Evolutionary conservation across 2,329 filamentous ascomycete genomes (phyloP), one percentile per base, ranked within the genome.

Genomic region (Cercospora zeae-maydis): DNA sequence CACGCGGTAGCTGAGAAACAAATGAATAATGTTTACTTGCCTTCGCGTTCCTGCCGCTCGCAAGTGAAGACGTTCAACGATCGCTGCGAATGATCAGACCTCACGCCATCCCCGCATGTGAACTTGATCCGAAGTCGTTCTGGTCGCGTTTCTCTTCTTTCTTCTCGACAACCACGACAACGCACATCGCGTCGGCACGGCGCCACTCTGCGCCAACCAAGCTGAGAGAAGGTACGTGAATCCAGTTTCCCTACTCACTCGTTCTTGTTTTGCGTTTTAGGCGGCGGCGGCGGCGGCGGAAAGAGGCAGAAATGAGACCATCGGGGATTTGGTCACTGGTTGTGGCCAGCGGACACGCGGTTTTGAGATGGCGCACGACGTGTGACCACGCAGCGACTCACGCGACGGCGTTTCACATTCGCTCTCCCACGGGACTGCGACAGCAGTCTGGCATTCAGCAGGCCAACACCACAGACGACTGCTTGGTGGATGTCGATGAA

Each of bases 331-430:
- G 36, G 36, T 42, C 54, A 57, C 19, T 57, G 34, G 36, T 39
- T 11, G 54, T 57, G 54, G n/a, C 19, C 54, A 42, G 54, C 54
- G 54, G 34, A 45, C 54, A 57, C 54, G 37, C 27, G 24, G 54
- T 27, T 39, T 57, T 57, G 54, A 45, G 54, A 30, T 31, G 36
- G 47, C 47, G 14, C 30, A 30, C 6, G 13, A 27, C 47, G 21
- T 51, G 47, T 30, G 47, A 51, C 47, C 9, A 51, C 6, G 16
- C 21, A 51, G 21, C 21, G 27, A 51, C 47, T 19, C 47, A 31
- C 21, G 21, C 47, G 47, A 4, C 21, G 47, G 4, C 21, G 47
- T 52, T 45, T 45, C 39, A 16, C 19, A 11, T 45, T 14, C 39
- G 39, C 39, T 45, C 39, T 24, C 39, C 39, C 19, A 45, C 24